Evolutionary conservation across 2,329 filamentous ascomycete genomes (phyloP).

Genomic region (Mariannaea sp.): DNA sequence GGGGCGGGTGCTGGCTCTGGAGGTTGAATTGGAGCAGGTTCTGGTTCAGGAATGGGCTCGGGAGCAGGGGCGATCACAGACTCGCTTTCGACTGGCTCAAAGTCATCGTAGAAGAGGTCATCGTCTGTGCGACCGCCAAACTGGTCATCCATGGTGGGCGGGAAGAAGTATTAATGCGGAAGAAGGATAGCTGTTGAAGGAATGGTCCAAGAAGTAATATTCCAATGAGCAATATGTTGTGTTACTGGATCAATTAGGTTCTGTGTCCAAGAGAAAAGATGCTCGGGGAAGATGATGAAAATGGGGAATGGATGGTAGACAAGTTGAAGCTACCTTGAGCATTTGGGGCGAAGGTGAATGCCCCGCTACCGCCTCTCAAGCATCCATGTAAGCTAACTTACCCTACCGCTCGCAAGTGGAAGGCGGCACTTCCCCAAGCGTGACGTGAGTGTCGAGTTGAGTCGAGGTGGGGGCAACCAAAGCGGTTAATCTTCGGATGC

Average conservation of each 20-base stretch:
- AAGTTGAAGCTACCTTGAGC: too few species aligned
- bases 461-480: background rate
- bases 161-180: background rate
- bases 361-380: too few species aligned
- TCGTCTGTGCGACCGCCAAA: slow-evolving; percentile 66
- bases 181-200: background rate
- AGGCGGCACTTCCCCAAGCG: too few species aligned
- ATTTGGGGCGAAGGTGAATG: too few species aligned
- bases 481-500: background rate
- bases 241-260: background rate
- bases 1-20: slow-evolving; percentile 19
- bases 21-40: slow-evolving; percentile 13
- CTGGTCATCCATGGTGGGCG: slow-evolving; percentile 59
- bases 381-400: too few species aligned
- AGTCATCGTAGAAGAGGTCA: slow-evolving; percentile 66
- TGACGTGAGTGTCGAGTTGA: too few species aligned
- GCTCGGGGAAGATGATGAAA: too few species aligned
- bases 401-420: too few species aligned
- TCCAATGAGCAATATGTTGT: background rate
- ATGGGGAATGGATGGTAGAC: too few species aligned
- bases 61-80: slow-evolving; percentile 33
- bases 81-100: slow-evolving; percentile 57
- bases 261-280: too few species aligned
- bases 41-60: slow-evolving; percentile 19
- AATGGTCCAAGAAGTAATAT: background rate